Evolutionary conservation across 208 protist species (phyloP).

Genomic region (Leishmania arabica): DNA sequence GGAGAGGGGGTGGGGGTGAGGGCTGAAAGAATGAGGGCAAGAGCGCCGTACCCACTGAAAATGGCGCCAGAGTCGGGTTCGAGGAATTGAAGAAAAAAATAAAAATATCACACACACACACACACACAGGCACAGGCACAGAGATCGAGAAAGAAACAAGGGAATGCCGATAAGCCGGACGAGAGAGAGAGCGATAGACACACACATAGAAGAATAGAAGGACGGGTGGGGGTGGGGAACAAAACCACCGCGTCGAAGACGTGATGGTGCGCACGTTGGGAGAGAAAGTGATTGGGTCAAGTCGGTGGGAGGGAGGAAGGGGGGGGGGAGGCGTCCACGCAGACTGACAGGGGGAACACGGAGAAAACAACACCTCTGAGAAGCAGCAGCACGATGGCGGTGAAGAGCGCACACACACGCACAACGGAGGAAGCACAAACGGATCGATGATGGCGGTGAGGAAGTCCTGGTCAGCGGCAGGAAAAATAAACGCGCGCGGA

Average conservation of each 20-base stretch:
- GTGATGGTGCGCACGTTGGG: not conserved
- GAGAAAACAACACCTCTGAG: not conserved
- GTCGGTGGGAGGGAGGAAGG: not conserved
- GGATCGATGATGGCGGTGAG: not conserved
- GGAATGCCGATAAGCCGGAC: not conserved
- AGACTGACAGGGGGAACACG: not conserved
- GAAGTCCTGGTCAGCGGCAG: not conserved
- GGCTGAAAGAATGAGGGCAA: not conserved
- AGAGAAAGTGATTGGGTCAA: not conserved
- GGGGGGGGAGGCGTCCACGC: not conserved
- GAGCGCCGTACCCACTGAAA: not conserved
- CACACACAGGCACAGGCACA: too few relatives aligned
- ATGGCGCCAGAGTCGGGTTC: not conserved
- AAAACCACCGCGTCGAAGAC: not conserved
- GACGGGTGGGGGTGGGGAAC: not conserved
- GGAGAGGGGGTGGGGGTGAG: not conserved
- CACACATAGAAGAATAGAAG: not conserved
- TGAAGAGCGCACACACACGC: not conserved
- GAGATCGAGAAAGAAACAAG: not conserved
- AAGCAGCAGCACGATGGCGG: not conserved
- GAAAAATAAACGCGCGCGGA: not conserved
- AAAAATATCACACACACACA: constrained; percentile 1
- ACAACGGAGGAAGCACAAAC: not conserved
- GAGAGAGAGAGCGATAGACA: not conserved
- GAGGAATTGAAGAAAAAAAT: not conserved